phyloP scores from a whole-genome alignment of 1,284 basidiomycete species.

The Ganoderma lingzhi region DNA sequence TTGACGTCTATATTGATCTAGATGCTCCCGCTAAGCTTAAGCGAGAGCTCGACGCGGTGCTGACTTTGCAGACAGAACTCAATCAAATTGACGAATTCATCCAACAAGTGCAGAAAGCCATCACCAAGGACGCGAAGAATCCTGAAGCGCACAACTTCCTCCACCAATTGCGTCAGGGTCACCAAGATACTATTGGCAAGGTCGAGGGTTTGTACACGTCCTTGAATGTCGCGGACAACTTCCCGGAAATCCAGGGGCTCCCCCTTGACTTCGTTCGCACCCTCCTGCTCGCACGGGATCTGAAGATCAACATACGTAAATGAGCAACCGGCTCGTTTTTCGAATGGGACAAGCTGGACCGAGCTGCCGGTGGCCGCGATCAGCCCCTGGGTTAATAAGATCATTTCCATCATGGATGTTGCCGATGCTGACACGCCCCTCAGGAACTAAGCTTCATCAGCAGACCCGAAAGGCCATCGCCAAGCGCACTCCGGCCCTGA shows the following conservation, averaged over 20 bases:
- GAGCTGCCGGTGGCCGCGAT: conserved; percentile 42
- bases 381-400: conserved; percentile 42
- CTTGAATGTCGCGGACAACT: conserved; percentile 44
- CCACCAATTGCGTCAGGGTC: conserved; percentile 17
- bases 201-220: conserved; percentile 45
- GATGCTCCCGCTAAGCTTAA: conserved; percentile 45
- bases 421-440: conserved; percentile 20
- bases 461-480: conserved; percentile 43
- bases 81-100: conserved; percentile 40
- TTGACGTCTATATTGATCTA: conserved; percentile 18
- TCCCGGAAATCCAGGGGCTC: conserved; percentile 40
- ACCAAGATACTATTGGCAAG: neutral
- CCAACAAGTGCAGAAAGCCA: conserved; percentile 20
- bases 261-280: conserved; percentile 41
- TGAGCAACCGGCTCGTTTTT: conserved; percentile 46
- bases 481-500: conserved; percentile 44
- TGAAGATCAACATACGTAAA: conserved; percentile 50
- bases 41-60: conserved; percentile 47
- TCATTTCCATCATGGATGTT: conserved; percentile 3
- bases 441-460: conserved; percentile 48
- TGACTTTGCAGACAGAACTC: conserved; percentile 46
- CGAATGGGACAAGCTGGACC: conserved; percentile 48
- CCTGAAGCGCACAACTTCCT: neutral
- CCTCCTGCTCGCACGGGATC: conserved; percentile 43
- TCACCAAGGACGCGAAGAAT: conserved; percentile 29